Conservation (phyloP, 2,329 filamentous ascomycete genomes). For the Chalaropsis ovoidea region DNA sequence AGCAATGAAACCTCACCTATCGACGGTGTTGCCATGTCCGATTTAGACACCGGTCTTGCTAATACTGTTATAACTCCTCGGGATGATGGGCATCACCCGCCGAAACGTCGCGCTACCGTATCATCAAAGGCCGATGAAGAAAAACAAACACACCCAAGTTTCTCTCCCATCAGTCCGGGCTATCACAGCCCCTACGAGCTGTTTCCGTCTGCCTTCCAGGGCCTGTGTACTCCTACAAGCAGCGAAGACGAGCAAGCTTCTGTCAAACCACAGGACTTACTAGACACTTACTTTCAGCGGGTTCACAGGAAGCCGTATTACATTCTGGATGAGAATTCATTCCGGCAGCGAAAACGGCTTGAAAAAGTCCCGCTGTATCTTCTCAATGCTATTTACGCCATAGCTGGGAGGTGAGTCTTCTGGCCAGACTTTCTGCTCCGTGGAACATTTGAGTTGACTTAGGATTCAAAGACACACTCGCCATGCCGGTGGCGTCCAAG, state of each 20-base stretch:
- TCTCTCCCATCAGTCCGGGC: not conserved
- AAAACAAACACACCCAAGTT: not conserved
- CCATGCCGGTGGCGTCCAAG: slow-evolving; percentile 56
- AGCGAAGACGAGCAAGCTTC: not conserved
- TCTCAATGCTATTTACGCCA: slow-evolving; percentile 48
- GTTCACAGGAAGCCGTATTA: slow-evolving; percentile 76
- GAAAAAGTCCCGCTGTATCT: slow-evolving; percentile 53
- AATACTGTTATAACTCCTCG: not conserved
- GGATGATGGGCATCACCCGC: not conserved
- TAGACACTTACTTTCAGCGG: slow-evolving; percentile 70
- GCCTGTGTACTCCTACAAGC: not conserved
- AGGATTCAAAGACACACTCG: slow-evolving; percentile 52
- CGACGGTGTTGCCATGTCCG: not conserved
- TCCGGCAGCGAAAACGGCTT: slow-evolving; percentile 60
- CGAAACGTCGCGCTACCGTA: slow-evolving; percentile 1
- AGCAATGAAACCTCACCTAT: not conserved
- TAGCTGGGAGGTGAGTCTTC: slow-evolving; percentile 48
- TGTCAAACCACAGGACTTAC: slow-evolving; percentile 36
- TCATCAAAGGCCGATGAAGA: not conserved
- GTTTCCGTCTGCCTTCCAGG: not conserved
- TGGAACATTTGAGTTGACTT: slow-evolving; percentile 23
- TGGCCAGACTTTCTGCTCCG: slow-evolving; percentile 5
- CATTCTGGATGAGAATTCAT: slow-evolving; percentile 66
- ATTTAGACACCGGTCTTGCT: not conserved
- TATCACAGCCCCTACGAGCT: not conserved